Base-by-base conservation (phyloP, 2,329 filamentous ascomycete genomes). In the Xylaria sp. region DNA sequence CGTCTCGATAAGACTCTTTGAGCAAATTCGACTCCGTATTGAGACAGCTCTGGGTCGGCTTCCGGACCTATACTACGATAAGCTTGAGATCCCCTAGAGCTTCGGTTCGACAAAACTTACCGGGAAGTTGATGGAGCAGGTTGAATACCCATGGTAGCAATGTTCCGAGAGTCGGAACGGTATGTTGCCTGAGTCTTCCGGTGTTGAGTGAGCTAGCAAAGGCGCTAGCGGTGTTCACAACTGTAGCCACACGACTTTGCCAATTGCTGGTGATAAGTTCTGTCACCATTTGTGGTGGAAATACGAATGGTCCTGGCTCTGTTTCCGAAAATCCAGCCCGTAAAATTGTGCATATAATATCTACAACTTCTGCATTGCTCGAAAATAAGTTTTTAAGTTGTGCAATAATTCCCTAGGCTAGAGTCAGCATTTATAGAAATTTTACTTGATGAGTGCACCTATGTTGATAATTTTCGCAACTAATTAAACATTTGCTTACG, bases 291-390 rank as follows among this genome's bases (percentile, higher is more conserved):
- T 85, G 81, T 0, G 91, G 84, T 2, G 90, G 86, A 69, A 97
- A 88, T 9, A 94, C 92, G 74, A 96, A 95, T 0, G 92, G 91
- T 0, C 93, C 93, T 2, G 91, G 88, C 29, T 89, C 87, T 0
- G 85, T 86, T 78, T 97, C 93, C 0, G 90, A 90, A 75, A 94
- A 94, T 0, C 93, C 93, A 23, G 89, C 87, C 48, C 90, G 88
- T 59, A 95, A 84, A 57, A 94, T 87, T 66, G 85, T 85, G 79
- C 93, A 96, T 40, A 91, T 88, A 3, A 88, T 85, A 75, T 94
- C 92, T 25, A 91, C 85, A 12, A 93, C 86, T 72, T 94, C 93
- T 25, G 88, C 86, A 66, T 87, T 89, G 1, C 79, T 81, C 3
- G 83, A 85, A 54, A 93, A 90, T 0, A 87, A 75, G 2, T 76